Conservation (phyloP, 2,329 filamentous ascomycete species). For the Botryotinia convoluta region DNA sequence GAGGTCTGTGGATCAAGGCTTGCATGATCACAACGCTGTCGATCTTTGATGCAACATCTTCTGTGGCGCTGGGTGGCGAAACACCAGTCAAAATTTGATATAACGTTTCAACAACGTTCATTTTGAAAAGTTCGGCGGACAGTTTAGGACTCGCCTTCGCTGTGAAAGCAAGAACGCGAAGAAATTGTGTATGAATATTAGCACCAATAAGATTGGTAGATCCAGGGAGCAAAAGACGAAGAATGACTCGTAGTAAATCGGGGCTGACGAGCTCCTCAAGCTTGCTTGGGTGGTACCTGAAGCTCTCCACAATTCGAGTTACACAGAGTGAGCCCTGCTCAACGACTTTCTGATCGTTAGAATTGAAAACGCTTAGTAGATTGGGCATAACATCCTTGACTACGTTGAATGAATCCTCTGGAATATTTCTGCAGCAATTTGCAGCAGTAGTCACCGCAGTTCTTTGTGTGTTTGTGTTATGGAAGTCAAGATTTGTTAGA, state of each 20-base stretch:
- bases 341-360: constrained; percentile 93
- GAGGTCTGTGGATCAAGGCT: constrained; percentile 88
- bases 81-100: constrained; percentile 97
- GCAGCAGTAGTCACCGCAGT: constrained; percentile 96
- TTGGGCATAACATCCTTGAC: constrained; percentile 97
- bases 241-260: constrained; percentile 77
- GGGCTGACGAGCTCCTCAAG: constrained; percentile 90
- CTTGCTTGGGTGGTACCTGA: constrained; percentile 82
- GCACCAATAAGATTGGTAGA: constrained; percentile 93
- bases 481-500: constrained; percentile 93
- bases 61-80: constrained; percentile 76
- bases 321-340: constrained; percentile 96
- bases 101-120: constrained; percentile 94
- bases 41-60: constrained; percentile 79
- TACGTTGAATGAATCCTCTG: constrained; percentile 86
- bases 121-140: constrained; percentile 87
- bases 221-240: constrained; percentile 85
- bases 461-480: constrained; percentile 92
- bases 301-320: constrained; percentile 94
- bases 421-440: constrained; percentile 96
- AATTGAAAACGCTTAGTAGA: constrained; percentile 81
- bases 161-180: constrained; percentile 86
- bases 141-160: constrained; percentile 83
- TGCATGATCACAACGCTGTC: constrained; percentile 99
- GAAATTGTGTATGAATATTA: constrained; percentile 93